Evolutionary conservation across 1,284 basidiomycete species (phyloP).

Genomic region (Ustilago shanxiensis): DNA sequence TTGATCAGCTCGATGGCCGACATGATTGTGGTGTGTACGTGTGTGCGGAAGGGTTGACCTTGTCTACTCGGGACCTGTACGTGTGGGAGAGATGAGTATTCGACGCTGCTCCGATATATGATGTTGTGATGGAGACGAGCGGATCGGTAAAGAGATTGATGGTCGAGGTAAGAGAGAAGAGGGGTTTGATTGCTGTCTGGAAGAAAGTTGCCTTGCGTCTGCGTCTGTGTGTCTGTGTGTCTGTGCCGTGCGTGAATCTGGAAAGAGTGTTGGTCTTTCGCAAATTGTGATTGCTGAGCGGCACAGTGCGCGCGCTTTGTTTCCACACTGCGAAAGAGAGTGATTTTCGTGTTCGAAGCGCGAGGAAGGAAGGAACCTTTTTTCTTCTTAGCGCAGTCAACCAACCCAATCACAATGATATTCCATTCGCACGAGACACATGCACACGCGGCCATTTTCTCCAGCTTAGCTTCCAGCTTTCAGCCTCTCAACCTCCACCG

Average conservation of each 20-base stretch:
- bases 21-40: constrained; percentile 38
- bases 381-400: no score
- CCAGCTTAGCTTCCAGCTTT: no score
- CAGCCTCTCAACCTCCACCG: constrained; percentile 26
- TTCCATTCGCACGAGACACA: constrained; percentile 36
- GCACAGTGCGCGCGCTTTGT: constrained; percentile 8
- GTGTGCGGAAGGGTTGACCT: background rate
- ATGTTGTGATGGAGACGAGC: background rate
- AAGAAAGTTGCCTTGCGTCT: constrained; percentile 10
- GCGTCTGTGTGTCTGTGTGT: constrained; percentile 8
- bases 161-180: background rate
- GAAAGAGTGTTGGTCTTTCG: constrained; percentile 23
- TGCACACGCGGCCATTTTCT: constrained; percentile 8
- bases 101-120: background rate
- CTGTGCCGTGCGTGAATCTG: constrained; percentile 10
- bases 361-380: constrained; percentile 46
- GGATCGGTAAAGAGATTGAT: background rate
- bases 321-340: background rate
- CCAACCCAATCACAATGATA: no score
- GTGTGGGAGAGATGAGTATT: background rate
- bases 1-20: constrained; percentile 69
- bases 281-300: background rate
- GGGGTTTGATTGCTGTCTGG: background rate
- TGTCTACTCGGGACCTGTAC: background rate
- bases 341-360: constrained; percentile 42